These are phyloP conservation scores for Globisporangium orthogonon DNA, from an alignment of 352 stramenopile species.

Conservation along the genomic window DNA sequence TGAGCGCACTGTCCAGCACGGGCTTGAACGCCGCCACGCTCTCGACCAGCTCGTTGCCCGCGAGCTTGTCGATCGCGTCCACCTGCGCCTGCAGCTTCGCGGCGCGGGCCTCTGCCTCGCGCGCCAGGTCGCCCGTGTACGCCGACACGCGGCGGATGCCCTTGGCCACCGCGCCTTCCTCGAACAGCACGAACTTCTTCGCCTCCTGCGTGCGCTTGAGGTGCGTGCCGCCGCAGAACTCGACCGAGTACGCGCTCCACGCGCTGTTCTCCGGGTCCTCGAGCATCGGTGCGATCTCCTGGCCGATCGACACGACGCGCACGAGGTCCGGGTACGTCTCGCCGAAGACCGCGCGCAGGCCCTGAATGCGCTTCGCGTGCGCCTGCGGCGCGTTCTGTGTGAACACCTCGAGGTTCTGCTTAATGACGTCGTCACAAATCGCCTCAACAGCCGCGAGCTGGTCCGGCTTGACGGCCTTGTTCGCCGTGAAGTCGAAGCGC, in stretches of 20 bases:
- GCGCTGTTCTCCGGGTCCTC: constrained; percentile 84
- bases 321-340: constrained; percentile 99
- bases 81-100: too few species aligned
- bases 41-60: constrained; percentile 74
- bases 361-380: constrained; percentile 93
- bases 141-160: constrained; percentile 95
- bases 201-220: constrained; percentile 95
- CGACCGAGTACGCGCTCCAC: constrained; percentile 93
- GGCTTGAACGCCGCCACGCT: constrained; percentile 90
- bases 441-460: constrained; percentile 87
- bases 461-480: constrained; percentile 91
- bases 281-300: constrained; percentile 63
- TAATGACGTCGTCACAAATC: constrained; percentile 87
- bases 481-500: constrained; percentile 98
- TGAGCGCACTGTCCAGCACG: constrained; percentile 82
- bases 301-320: constrained; percentile 94
- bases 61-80: constrained; percentile 67
- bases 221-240: constrained; percentile 99
- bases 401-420: constrained; percentile 89
- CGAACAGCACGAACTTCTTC: constrained; percentile 95
- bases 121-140: constrained; percentile 88
- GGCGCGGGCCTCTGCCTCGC: constrained; percentile 81
- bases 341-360: constrained; percentile 97
- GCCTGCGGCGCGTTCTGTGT: constrained; percentile 90
- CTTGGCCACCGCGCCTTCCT: constrained; percentile 96